Base-by-base conservation (phyloP, 305 asterid species). In the Fraxinus albicans region DNA sequence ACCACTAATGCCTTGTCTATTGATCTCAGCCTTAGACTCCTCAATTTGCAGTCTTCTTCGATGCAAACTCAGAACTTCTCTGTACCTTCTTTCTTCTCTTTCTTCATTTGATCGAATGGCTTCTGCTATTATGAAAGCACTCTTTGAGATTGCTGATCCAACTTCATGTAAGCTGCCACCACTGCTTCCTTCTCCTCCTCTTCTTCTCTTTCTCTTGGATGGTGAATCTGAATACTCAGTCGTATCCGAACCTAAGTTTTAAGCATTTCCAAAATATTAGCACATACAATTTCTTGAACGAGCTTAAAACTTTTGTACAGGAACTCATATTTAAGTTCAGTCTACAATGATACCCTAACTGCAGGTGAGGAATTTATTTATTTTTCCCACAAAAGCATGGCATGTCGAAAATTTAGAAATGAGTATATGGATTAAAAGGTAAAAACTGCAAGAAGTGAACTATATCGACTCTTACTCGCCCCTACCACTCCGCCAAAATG, bases 1-100 rank as follows among this genome's bases (percentile, higher is more conserved):
- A 0, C 97, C 95, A 67, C 88, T 90, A 58, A 95, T 89, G 78
- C 97, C 95, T 80, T 91, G 93, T 75, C 93, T 88, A 75, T 86
- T 91, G 23, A 90, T 91, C 89, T 93, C 95, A 78, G 94, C 97
- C 82, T 91, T 94, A 33, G 96, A 88, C 79, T 94, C 97, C 83
- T 95, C 98, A 72, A 93, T 93, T 74, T 87, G 86, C 76, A 95
- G 90, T 55, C 97, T 89, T 76, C 93, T 94, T 81, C 92, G 88
- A 55, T 95, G 97, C 90, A 95, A 69, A 8, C 82, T 83, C 91
- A 94, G 5, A 73, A 94, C 36, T 74, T 95, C 92, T 76, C 86
- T 86, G 85, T 94, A 98, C 82, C 97, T 90, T 77, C 86, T 90
- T 83, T 93, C 97, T 73, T 89, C 94, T 81, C 93, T 91, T 83